Evolutionary conservation across 1,284 basidiomycete genomes (phyloP), one percentile per base, ranked within the genome.

Genomic region (Ganoderma sinense): DNA sequence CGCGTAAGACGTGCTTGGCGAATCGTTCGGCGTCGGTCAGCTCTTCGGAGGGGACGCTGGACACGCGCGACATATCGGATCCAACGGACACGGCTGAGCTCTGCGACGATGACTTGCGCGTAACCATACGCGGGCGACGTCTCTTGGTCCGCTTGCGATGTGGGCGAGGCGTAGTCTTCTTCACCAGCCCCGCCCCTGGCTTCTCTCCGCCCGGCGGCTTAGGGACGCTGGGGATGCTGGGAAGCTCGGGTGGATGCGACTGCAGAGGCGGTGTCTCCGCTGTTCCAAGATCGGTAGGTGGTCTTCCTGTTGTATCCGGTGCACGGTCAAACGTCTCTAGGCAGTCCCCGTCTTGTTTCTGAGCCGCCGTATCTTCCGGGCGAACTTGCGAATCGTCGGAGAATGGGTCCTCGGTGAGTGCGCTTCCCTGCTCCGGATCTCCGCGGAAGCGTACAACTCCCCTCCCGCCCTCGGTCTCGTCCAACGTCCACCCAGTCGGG

Each of bases 21-120:
- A 78, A 80, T 41, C 78, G 71, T 43, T 85, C 84, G 36, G 78
- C 78, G 61, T 77, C 77, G 8, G 81, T 80, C 56, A 81, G 69
- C 36, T 68, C 69, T 29, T 73, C 78, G 43, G 80, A 68, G 67
- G 60, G 33, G 56, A 67, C 56, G 66, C 70, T 78, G 5, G 76
- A 77, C 36, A 71, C 62, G 23, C 79, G 75, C 29, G 80, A 80
- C 77, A 80, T 80, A 18, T 78, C 78, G 8, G 79, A 80, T 23
- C 78, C 82, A 13, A 79, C 71, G 14, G 82, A 80, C 48, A 75
- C 74, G 23, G 78, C 71, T 0, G 81, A 83, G 36, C 75, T 78
- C 4, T 78, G 75, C 5, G 80, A 81, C 4, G 80, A 83, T 33
- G 80, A 82, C 31, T 70, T 69, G n/a, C 79, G 79, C 14, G 73